A percentile compares a stretch with the other conserved stretches of the same genome.
Conservation (phyloP, 2,329 filamentous ascomycete genomes). For the Ophiosphaerella herpotricha region DNA sequence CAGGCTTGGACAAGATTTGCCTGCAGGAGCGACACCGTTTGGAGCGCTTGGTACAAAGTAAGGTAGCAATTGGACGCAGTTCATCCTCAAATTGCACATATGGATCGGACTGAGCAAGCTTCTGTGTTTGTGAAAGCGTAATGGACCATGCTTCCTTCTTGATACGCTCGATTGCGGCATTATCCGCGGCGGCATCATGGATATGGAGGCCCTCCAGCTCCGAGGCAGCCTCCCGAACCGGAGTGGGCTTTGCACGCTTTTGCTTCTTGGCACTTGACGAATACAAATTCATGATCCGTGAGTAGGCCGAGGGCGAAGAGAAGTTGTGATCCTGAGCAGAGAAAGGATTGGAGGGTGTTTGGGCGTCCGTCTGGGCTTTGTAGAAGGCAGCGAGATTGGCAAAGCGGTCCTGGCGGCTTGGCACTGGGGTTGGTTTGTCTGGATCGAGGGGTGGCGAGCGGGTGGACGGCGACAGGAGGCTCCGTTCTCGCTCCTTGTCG, state of each 20-base stretch:
- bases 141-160: constrained; percentile 68
- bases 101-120: constrained; percentile 54
- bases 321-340: constrained; percentile 56
- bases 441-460: constrained; percentile 15
- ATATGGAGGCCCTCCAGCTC: constrained; percentile 73
- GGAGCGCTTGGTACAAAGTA: constrained; percentile 87
- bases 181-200: constrained; percentile 64
- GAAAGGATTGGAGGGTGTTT: constrained; percentile 56
- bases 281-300: constrained; percentile 91
- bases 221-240: constrained; percentile 80
- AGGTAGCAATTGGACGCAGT: constrained; percentile 78
- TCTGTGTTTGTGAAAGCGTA: constrained; percentile 61
- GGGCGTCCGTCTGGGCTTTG: constrained; percentile 69
- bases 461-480: constrained; percentile 21
- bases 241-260: constrained; percentile 66
- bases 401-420: constrained; percentile 73
- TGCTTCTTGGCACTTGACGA: constrained; percentile 62
- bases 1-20: constrained; percentile 93
- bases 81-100: constrained; percentile 69
- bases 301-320: constrained; percentile 78
- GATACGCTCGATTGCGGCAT: constrained; percentile 59
- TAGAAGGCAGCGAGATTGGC: constrained; percentile 79
- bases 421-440: constrained; percentile 19
- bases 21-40: constrained; percentile 92
- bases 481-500: constrained; percentile 44